Conservation (phyloP, 441 rosid genomes). For the Kokia cookei region DNA sequence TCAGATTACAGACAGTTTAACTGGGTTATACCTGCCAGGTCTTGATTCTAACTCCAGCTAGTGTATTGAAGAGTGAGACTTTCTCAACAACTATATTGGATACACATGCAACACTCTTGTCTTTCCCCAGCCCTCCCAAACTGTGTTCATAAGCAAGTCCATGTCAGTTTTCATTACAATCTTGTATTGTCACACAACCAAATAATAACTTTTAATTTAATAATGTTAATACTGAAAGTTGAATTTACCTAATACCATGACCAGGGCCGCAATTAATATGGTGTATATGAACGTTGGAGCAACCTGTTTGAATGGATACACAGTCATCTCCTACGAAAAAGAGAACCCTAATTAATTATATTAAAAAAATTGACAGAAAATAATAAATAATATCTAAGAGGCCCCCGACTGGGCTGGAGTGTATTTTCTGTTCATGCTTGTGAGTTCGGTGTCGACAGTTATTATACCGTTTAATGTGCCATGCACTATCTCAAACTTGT, state of each 20-base stretch:
- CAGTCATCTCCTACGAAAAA: constrained; percentile 73
- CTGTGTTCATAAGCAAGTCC: constrained; percentile 25
- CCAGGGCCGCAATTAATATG: constrained; percentile 83
- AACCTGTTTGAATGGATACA: constrained; percentile 83
- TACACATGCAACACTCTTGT: constrained; percentile 67
- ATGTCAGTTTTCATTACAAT: background rate
- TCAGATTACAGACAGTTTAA: background rate
- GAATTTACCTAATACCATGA: constrained; percentile 71
- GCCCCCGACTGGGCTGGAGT: background rate
- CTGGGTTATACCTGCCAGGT: constrained; percentile 70
- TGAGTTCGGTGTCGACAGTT: constrained; percentile 40
- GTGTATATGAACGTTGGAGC: constrained; percentile 69
- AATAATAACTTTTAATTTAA: too few relatives aligned
- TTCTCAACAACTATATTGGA: constrained; percentile 59
- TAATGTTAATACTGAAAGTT: background rate
- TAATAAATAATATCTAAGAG: background rate
- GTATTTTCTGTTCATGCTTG: constrained; percentile 35
- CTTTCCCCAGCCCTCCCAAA: constrained; percentile 76
- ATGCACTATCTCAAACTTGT: constrained; percentile 22
- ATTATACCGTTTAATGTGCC: constrained; percentile 34
- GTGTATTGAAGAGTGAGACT: constrained; percentile 45
- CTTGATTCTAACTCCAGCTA: constrained; percentile 75
- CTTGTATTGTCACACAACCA: too few relatives aligned
- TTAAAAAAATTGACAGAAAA: background rate
- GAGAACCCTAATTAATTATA: background rate